Base-by-base conservation (phyloP, 1,284 basidiomycete genomes). In the Thelephora terrestris region DNA sequence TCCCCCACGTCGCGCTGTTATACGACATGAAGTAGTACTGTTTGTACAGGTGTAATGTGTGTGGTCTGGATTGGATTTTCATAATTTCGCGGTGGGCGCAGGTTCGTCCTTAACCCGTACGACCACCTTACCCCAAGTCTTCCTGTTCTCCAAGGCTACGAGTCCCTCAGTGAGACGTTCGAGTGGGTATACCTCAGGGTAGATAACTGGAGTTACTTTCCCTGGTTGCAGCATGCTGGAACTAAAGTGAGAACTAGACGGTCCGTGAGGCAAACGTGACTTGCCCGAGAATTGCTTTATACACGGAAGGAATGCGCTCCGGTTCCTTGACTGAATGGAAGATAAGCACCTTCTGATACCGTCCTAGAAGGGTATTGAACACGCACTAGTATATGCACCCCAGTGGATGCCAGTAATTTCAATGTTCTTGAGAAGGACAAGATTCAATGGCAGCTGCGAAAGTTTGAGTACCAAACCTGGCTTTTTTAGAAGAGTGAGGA, bases 71-170 rank as follows among this genome's bases (percentile, higher is more conserved):
- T 17, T 6, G 42, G 12, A 32, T 32, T 3, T 32, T 14, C 12
- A 32, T 12, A 32, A 14, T 32, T 32, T 32, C 7, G 29, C 12
- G 9, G 12, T 32, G 14, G 29, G 29, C 29, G 9, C 12, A 12
- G 29, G 29, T 32, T 75, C 71, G 25, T 74, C 67, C 49, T 73
- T 73, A 32, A 98, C 65, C 35, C 73, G 73, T 1, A 91, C 76
- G 18, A 95, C 71, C 0, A 77, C 88, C 64, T 98, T 98, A 1
- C 94, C 95, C 89, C 91, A 98, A 2, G 92, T 95, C 68, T 91
- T 81, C 50, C 95, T 71, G 47, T 74, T 73, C 58, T 91, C 82
- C 10, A 98, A 68, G 4, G 78, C 78, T 29, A 70, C 70, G 10
- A 98, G 71, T 0, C 91, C 94, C 1, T 79, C 74, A 7, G 69